phyloP scores from a whole-genome alignment of 768 basidiomycete genomes.

The Galerina sulciceps region DNA sequence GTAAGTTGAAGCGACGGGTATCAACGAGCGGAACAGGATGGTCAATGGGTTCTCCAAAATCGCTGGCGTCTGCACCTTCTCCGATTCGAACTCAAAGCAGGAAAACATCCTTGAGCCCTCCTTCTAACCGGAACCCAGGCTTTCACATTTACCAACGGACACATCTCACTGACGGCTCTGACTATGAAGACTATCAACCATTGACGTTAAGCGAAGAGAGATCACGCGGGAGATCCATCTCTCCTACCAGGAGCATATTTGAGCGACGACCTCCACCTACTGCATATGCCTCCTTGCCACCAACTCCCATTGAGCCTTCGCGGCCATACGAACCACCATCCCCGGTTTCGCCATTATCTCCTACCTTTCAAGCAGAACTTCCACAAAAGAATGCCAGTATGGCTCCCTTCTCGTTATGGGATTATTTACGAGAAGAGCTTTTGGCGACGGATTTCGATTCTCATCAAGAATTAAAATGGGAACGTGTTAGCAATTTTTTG shows the following conservation, averaged over 20 bases:
- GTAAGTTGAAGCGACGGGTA: constrained; percentile 36
- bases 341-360: constrained; percentile 33
- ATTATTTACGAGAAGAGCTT: constrained; percentile 87
- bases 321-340: constrained; percentile 37
- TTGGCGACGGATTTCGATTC: constrained; percentile 94
- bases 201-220: constrained; percentile 10
- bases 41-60: constrained; percentile 28
- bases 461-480: constrained; percentile 93
- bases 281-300: constrained; percentile 74
- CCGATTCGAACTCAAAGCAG: constrained; percentile 23
- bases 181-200: constrained; percentile 31
- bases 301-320: constrained; percentile 67
- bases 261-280: constrained; percentile 40
- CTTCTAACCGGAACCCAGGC: constrained; percentile 23
- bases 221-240: constrained; percentile 28
- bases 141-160: constrained; percentile 23
- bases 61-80: constrained; percentile 27
- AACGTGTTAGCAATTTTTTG: constrained; percentile 94
- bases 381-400: constrained; percentile 24
- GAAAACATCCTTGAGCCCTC: constrained; percentile 29
- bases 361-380: constrained; percentile 21
- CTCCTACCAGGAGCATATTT: constrained; percentile 28
- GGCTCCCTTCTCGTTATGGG: constrained; percentile 85
- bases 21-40: constrained; percentile 32
- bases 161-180: constrained; percentile 31